Evolutionary conservation across 2,329 filamentous ascomycete genomes (phyloP), one percentile per base, ranked within the genome.

Genomic region (Chaetomiaceae sp.): DNA sequence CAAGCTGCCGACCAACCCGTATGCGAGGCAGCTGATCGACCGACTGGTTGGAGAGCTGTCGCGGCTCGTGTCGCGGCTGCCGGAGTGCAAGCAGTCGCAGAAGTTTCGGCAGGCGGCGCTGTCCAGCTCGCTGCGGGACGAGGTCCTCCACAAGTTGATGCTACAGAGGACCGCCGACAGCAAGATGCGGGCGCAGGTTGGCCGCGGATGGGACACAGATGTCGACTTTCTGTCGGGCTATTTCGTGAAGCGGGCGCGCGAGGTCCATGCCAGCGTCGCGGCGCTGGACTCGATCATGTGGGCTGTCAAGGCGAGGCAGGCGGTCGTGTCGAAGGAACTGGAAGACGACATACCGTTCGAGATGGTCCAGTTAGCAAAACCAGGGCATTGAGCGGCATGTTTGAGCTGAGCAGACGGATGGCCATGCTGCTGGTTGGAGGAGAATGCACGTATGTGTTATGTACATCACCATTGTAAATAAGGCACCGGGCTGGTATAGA

Each of bases 211-310:
- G 54, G 69, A 74, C 51, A 89, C 88, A 0, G 89, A 96, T 61
- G 79, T 96, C 35, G 81, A 91, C 40, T 95, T 85, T 62, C 79
- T 92, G 59, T 96, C 95, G 65, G 92, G 91, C 0, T 99, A 92
- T 70, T 86, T 99, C 53, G 76, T 95, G 27, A 76, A 73, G 44
- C 78, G 85, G 35, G 93, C 87, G 0, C 76, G 80, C 60, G 79
- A 87, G 64, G 62, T 91, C 54, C 87, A 88, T 1, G 73, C 96
- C n/a, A 73, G 79, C 44, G 73, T 85, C 55, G 93, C 95, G 64
- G 44, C 51, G 16, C 48, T 61, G 6, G 83, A 84, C 60, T 78
- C 87, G 73, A 72, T 95, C 37, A 72, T 86, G 66, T 74, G 83
- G 47, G 69, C 90, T 70, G 83, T 96, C 43, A 82, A 86, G 63